Evolutionary conservation across 2,329 filamentous ascomycete species (phyloP).

Genomic region (Sporothrix globosa): DNA sequence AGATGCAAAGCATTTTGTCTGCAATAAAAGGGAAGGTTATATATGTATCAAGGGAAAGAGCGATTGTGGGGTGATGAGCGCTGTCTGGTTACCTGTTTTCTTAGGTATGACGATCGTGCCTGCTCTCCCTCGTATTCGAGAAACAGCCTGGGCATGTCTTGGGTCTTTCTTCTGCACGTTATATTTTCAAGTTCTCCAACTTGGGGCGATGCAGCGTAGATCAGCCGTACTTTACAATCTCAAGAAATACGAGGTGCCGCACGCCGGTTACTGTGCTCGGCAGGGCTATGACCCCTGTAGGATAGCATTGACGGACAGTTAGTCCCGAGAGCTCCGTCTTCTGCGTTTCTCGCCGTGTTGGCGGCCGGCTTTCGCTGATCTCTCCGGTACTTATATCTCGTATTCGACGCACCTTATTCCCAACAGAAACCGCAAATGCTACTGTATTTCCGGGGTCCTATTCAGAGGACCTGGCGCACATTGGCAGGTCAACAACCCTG

Average conservation of each 20-base stretch:
- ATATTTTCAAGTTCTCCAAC: not conserved
- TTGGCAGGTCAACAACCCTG: not conserved
- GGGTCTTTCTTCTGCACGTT: not conserved
- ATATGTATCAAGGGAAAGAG: constrained; percentile 1
- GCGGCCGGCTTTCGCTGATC: constrained; percentile 4
- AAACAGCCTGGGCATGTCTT: not conserved
- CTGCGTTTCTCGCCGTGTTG: not conserved
- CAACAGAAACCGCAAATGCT: too few relatives aligned
- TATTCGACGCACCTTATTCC: not conserved
- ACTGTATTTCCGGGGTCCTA: not conserved
- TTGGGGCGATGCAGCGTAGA: constrained; percentile 15
- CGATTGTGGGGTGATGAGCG: not conserved
- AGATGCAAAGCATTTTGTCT: too few relatives aligned
- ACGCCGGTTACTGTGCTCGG: not conserved
- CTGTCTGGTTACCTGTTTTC: not conserved
- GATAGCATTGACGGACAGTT: not conserved
- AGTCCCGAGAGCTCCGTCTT: not conserved
- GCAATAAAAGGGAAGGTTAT: not conserved
- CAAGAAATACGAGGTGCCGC: constrained; percentile 3
- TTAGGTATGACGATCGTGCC: constrained; percentile 7
- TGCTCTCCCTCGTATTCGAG: constrained; percentile 2
- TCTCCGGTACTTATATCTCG: not conserved
- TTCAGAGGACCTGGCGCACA: not conserved
- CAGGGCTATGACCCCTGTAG: not conserved
- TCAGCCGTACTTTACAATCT: constrained; percentile 4